Evolutionary conservation across 495 filamentous ascomycete genomes (phyloP).

Genomic region (Penicillium malachiteum): DNA sequence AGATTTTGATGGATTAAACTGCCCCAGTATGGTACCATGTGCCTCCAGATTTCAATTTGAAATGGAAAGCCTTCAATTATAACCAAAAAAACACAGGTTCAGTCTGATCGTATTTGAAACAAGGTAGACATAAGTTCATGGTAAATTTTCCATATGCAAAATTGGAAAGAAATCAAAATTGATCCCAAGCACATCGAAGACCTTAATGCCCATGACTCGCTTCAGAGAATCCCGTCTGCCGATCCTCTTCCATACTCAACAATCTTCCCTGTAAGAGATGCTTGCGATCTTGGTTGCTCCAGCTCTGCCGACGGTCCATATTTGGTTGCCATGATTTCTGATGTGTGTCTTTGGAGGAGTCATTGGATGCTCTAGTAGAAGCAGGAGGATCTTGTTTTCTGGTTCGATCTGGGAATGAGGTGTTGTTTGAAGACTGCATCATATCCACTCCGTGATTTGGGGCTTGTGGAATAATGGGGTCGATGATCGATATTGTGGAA

Average conservation of each 20-base stretch:
- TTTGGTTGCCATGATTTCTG: constrained; percentile 26
- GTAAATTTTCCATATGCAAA: background rate
- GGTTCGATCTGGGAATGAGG: constrained; percentile 9
- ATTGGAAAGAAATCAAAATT: background rate
- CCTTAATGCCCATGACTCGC: constrained; percentile 1
- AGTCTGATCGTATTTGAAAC: no score
- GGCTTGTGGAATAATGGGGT: background rate
- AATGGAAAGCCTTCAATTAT: background rate
- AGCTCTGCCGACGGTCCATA: constrained; percentile 31
- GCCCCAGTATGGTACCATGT: no score
- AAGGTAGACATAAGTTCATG: no score
- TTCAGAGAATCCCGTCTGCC: constrained; percentile 34
- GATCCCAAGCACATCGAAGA: background rate
- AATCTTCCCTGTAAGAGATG: constrained; percentile 34
- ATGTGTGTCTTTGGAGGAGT: background rate
- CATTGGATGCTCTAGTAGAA: background rate
- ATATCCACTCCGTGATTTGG: background rate
- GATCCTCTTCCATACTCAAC: constrained; percentile 23
- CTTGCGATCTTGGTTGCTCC: constrained; percentile 37
- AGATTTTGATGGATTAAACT: no score
- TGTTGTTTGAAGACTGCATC: constrained; percentile 12
- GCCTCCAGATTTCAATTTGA: no score
- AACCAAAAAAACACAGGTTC: no score
- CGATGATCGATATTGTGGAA: background rate
- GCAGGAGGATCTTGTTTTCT: constrained; percentile 2